Evolutionary conservation across 164 flowering plant species (phyloP), one percentile per base, ranked within the genome.

Genomic region (Nymphaea colorata): DNA sequence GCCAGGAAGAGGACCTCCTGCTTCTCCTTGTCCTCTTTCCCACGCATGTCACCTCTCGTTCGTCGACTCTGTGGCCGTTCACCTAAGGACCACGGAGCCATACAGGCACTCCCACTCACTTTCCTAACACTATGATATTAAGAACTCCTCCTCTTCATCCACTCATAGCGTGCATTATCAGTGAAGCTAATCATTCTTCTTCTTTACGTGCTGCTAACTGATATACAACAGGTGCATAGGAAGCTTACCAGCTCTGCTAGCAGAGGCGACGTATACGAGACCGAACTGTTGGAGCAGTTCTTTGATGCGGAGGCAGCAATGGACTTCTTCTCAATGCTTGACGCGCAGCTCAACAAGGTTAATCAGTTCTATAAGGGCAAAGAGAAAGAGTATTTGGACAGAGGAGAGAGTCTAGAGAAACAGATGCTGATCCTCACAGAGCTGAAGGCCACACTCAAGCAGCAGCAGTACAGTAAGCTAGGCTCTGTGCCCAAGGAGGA

Each of bases 341-440:
- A 94, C 72, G 78, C 64, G 60, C 96, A 94, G 66, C 96, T 91
- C 2, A 90, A 91, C 81, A 94, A 90, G 67, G 99, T 94, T 74
- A 94, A 91, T 66, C 91, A 90, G 67, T 94, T 94, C 70, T 94
- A 81, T 75, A 84, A 72, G 73, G 74, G 67, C 1, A 94, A 88
- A 72, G 99, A 94, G 85, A 84, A 76, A 11, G 99, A 91, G 83
- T 94, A 90, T 68, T 55, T 90, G 69, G 97, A 91, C 43, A 86
- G 97, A 77, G 95, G 90, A 3, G 95, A 87, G 62, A 82, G 83
- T 44, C 67, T 90, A 71, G 83, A 83, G 81, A 87, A 87, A 47
- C 99, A 94, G 62, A 76, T 90, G 86, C 87, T 83, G 70, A 84
- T 91, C 67, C 92, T 91, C 62, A 68, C 77, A 60, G 80, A 89